Evolutionary conservation across 129 eudicot genomes (phyloP), one percentile per base, ranked within the genome.

Genomic region (Flaveria linearis): DNA sequence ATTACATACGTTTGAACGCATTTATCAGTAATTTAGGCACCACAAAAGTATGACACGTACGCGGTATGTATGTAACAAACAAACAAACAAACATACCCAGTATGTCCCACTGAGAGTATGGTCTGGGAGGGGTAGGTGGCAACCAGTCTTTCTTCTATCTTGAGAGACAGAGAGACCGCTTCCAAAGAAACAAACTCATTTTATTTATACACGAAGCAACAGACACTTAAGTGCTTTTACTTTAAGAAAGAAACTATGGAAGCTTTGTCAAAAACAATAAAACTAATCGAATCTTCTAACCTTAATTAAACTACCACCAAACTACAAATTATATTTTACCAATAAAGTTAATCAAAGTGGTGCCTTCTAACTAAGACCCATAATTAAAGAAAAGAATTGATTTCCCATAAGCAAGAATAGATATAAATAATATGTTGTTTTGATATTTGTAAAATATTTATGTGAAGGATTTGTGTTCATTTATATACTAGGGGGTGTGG

Each of bases 161-260:
- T n/a, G n/a, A n/a, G n/a, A n/a, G n/a, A n/a, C n/a, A n/a, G n/a
- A n/a, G n/a, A n/a, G n/a, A n/a, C n/a, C n/a, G n/a, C n/a, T n/a
- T n/a, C n/a, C n/a, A n/a, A 36, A 36, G 5, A 36, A 36, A 36
- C 41, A 36, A 4, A 5, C 41, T 36, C 41, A 36, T 36, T 36
- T 36, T 36, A 36, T 36, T 36, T 36, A 36, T 9, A 9, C 49
- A 45, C 13, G 13, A 45, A 45, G 13, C 13, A 45, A 45, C 10
- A 45, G 13, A 45, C 41, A 36, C 41, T 36, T 7, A 58, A 16
- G 30, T 26, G 47, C 55, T 63, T 63, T 36, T 7, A 26, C 55
- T 75, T 63, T 75, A 30, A 63, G 64, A 64, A 75, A 63, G 36
- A 69, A 75, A 47, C 67, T n/a, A 56, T 10, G 12, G 71, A 62